Evolutionary conservation across 2,329 filamentous ascomycete genomes (phyloP), one percentile per base, ranked within the genome.

Genomic region (Aspergillus neoniger): DNA sequence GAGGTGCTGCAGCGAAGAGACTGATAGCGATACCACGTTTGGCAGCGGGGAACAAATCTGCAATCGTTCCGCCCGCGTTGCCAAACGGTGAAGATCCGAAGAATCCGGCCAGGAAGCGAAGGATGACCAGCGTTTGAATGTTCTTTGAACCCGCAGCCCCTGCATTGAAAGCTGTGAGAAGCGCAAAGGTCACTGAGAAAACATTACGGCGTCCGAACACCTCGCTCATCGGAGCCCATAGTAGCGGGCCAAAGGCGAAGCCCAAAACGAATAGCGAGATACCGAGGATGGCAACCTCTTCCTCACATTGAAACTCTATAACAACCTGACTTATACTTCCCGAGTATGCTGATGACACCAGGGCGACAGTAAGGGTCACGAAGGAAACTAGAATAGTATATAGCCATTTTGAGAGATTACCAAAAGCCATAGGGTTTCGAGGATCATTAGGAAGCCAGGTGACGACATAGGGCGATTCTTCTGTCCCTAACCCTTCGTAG

Each of bases 1-100:
- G 90, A 0, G 88, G 88, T 7, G 87, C 86, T 14, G 86, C 81
- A 4, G 88, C 85, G 68, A 90, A 91, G 28, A 89, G 70, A n/a
- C 85, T 83, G 64, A 87, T 83, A 0, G 88, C 88, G 43, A 82
- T 61, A 59, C 86, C 85, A 61, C 86, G 75, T 55, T 86, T 76
- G 0, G 77, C 72, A 2, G 82, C 81, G 6, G 77, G 70, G 65
- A 87, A 88, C 74, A 87, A 84, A 68, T 88, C 86, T 10, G 86
- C 84, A 61, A 88, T 85, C 6, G 86, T 84, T 53, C 85, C 86
- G 1, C 85, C 85, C 2, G 83, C 82, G 67, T 88, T 88, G 30
- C 85, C 88, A 63, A 88, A 76, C 2, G 86, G 83, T 6, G 84
- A 85, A 1, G 85, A 84, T 8, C 86, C 86, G 68, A 88, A 88